phyloP scores from a whole-genome alignment of 805 yeast genomes.

The Clavispora santaluciae region DNA sequence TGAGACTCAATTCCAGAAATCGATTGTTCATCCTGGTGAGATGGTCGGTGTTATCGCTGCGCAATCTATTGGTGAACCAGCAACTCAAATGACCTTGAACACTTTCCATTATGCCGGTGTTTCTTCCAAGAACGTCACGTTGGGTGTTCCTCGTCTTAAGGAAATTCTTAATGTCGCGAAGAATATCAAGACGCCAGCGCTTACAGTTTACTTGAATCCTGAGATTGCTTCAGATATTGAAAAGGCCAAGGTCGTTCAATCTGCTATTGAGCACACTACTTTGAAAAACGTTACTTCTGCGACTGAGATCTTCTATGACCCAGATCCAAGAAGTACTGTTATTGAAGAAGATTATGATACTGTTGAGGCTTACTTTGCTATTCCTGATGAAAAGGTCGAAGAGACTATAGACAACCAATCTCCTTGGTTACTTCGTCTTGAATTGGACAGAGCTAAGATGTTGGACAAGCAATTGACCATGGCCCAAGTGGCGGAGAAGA shows the following conservation, averaged over 20 bases:
- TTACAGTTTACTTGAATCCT: constrained; percentile 84
- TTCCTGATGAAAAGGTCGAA: constrained; percentile 97
- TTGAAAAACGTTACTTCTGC: constrained; percentile 94
- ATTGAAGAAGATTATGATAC: constrained; percentile 96
- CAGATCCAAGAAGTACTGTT: constrained; percentile 92
- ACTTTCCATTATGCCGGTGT: constrained; percentile 99
- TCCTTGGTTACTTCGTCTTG: constrained; percentile 96
- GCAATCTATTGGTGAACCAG: constrained; percentile 98
- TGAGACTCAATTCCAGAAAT: constrained; percentile 87
- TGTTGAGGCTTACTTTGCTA: constrained; percentile 93
- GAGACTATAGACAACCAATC: constrained; percentile 91
- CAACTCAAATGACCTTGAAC: constrained; percentile 94
- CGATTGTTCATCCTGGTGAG: constrained; percentile 94
- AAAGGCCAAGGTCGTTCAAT: constrained; percentile 89
- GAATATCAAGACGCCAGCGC: constrained; percentile 98
- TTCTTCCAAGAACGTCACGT: constrained; percentile 96
- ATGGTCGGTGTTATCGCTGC: constrained; percentile 98
- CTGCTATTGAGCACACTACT: constrained; percentile 95
- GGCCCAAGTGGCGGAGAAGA: constrained; percentile 97
- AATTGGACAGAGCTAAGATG: constrained; percentile 98
- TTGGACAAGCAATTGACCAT: constrained; percentile 95
- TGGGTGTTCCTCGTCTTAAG: constrained; percentile 99
- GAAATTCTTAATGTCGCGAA: constrained; percentile 98
- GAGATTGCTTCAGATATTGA: constrained; percentile 85
- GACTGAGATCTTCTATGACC: constrained; percentile 95